A percentile compares a stretch with the other conserved stretches of the same genome.
These are phyloP conservation scores for Fusarium albidum DNA, from an alignment of 2,329 filamentous ascomycete genomes.

Conservation along the genomic window DNA sequence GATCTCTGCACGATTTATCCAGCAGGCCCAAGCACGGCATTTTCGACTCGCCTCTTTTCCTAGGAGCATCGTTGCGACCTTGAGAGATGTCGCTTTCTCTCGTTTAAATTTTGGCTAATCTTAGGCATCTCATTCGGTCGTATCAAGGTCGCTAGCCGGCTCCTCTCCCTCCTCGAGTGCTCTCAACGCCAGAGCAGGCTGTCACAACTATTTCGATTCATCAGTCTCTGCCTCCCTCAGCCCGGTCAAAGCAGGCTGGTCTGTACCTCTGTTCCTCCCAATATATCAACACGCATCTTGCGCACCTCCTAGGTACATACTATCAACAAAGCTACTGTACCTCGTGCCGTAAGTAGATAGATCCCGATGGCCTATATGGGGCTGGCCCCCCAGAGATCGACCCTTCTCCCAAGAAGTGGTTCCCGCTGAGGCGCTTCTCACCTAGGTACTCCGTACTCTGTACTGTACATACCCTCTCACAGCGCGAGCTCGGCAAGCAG, in stretches of 20 bases:
- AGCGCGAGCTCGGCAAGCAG: conserved; percentile 11
- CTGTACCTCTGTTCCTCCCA: conserved; percentile 14
- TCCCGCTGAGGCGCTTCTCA: conserved; percentile 1
- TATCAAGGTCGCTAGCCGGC: not conserved
- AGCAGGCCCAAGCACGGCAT: conserved; percentile 2
- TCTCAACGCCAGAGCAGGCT: not conserved
- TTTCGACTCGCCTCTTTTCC: not conserved
- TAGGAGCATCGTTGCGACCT: not conserved
- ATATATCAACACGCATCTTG: conserved; percentile 7
- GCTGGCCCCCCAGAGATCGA: not conserved
- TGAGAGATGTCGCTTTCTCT: not conserved
- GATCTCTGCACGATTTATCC: not conserved
- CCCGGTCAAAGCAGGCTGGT: not conserved
- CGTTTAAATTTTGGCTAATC: not conserved
- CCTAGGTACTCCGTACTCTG: too few relatives aligned
- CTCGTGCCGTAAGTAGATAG: conserved; percentile 17
- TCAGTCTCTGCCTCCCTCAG: conserved; percentile 24
- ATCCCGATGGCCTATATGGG: conserved; percentile 7
- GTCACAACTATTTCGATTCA: conserved; percentile 11
- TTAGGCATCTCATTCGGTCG: conserved; percentile 10
- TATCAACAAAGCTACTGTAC: conserved; percentile 29
- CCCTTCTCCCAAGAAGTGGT: not conserved
- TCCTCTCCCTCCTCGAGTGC: too few relatives aligned
- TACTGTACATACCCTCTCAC: too few relatives aligned
- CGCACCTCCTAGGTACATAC: conserved; percentile 12